A percentile compares a stretch with the other conserved stretches of the same genome.
Conservation (phyloP, 352 stramenopile genomes). For the Phytophthora niederhauseri region DNA sequence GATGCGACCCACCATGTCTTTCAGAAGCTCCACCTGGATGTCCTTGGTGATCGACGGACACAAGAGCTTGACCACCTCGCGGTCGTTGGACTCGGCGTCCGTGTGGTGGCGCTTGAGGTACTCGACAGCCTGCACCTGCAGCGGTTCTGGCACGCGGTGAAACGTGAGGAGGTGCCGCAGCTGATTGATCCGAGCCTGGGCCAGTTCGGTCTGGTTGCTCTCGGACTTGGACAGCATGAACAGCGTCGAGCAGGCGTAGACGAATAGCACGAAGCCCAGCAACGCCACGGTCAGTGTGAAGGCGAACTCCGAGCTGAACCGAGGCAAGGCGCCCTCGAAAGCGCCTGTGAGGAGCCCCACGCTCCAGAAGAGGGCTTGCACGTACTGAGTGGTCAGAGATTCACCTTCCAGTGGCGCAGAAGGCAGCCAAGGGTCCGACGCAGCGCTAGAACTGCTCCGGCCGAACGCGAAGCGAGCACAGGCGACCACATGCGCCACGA, state of each 20-base stretch:
- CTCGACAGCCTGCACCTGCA: conserved; percentile 59
- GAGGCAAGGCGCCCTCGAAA: conserved; percentile 56
- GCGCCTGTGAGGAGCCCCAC: conserved; percentile 62
- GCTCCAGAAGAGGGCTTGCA: conserved; percentile 53
- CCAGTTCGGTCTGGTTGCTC: conserved; percentile 42
- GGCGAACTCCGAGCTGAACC: conserved; percentile 39
- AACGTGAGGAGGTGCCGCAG: conserved; percentile 70
- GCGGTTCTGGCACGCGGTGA: conserved; percentile 55
- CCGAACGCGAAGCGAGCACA: conserved; percentile 53
- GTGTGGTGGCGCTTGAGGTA: conserved; percentile 76
- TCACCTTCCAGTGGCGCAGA: conserved; percentile 11
- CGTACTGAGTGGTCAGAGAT: conserved; percentile 34
- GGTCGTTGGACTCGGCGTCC: conserved; percentile 70
- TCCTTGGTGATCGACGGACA: conserved; percentile 81
- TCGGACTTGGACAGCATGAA: conserved; percentile 81
- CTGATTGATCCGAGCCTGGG: conserved; percentile 68
- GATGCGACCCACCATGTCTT: conserved; percentile 60
- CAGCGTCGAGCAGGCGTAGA: conserved; percentile 65
- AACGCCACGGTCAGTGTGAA: conserved; percentile 60
- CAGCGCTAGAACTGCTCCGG: neutral
- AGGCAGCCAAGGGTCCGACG: conserved; percentile 32
- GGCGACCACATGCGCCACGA: conserved; percentile 58
- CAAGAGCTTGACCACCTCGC: conserved; percentile 61
- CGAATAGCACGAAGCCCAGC: conserved; percentile 61
- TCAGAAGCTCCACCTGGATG: conserved; percentile 72